Evolutionary conservation across 2,329 filamentous ascomycete genomes (phyloP).

Genomic region (Diaporthe destruens): DNA sequence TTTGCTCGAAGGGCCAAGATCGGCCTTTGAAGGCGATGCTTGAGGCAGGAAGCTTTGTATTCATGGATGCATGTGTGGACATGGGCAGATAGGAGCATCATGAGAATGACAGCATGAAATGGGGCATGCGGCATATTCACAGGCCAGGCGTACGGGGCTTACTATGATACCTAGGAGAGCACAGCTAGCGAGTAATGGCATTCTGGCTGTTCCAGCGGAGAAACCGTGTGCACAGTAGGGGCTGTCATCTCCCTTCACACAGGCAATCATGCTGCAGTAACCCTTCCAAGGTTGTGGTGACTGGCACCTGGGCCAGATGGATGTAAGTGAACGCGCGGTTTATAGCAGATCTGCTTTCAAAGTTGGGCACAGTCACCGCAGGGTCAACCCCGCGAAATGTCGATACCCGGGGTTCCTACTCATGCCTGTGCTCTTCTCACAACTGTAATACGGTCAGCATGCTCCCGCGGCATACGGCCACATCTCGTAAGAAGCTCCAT

Average conservation of each 20-base stretch:
- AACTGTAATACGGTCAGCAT: neutral
- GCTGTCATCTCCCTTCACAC: neutral
- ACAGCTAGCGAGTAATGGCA: conserved; percentile 26
- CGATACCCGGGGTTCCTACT: neutral
- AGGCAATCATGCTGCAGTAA: neutral
- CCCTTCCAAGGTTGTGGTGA: no score
- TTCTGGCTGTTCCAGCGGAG: neutral
- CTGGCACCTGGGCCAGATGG: neutral
- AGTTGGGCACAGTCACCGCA: neutral
- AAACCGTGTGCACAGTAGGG: neutral
- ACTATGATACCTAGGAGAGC: conserved; percentile 15
- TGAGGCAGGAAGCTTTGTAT: neutral
- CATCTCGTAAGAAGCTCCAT: conserved; percentile 4
- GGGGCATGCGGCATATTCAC: conserved; percentile 1
- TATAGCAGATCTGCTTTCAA: neutral
- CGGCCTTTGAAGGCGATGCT: conserved; percentile 18
- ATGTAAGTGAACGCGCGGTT: neutral
- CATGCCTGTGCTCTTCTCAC: neutral
- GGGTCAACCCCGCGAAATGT: neutral
- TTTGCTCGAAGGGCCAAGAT: conserved; percentile 22
- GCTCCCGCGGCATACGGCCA: neutral
- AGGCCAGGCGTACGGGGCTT: conserved; percentile 1
- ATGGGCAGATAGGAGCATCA: conserved; percentile 1
- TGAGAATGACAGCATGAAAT: neutral
- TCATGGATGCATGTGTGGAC: neutral